A percentile compares a stretch with the other conserved stretches of the same genome.
phyloP scores from a whole-genome alignment of 169 alveolate species.

The Cyclospora cayetanensis region DNA sequence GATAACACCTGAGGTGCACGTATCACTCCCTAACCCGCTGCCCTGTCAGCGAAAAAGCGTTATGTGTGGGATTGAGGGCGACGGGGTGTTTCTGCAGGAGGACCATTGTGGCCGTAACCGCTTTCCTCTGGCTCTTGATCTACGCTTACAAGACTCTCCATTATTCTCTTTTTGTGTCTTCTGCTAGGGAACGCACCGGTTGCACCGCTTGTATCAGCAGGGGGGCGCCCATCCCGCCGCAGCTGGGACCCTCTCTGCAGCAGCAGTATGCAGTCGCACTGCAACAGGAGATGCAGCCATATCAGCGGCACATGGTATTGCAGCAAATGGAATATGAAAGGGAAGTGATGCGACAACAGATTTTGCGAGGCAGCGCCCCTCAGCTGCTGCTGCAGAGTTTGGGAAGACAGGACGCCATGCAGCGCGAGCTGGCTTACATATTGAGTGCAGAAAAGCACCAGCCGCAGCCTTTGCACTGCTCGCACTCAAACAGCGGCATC shows the following conservation, averaged over 20 bases:
- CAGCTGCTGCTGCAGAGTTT: slow-evolving; percentile 36
- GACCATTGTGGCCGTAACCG: background rate
- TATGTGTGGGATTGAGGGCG: too few species aligned
- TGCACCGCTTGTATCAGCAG: background rate
- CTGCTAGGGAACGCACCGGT: background rate
- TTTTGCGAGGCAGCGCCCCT: background rate
- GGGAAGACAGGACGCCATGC: slow-evolving; percentile 23
- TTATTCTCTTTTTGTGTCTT: background rate
- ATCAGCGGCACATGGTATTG: slow-evolving; percentile 26
- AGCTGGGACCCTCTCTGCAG: background rate
- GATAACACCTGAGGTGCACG: too few species aligned
- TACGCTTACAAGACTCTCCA: background rate
- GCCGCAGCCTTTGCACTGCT: slow-evolving; percentile 11
- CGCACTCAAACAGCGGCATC: background rate
- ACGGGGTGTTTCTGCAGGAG: slow-evolving; percentile 22
- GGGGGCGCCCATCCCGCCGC: background rate
- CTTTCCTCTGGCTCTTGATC: background rate
- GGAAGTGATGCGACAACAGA: background rate
- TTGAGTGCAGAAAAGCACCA: background rate
- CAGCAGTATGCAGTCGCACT: too few species aligned
- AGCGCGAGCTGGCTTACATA: background rate
- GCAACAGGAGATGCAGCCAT: too few species aligned
- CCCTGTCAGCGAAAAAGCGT: background rate
- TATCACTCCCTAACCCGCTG: background rate
- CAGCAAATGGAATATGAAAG: slow-evolving; percentile 33